Conservation (phyloP, 108 stramenopile genomes). For the Skeletonema tropicum region DNA sequence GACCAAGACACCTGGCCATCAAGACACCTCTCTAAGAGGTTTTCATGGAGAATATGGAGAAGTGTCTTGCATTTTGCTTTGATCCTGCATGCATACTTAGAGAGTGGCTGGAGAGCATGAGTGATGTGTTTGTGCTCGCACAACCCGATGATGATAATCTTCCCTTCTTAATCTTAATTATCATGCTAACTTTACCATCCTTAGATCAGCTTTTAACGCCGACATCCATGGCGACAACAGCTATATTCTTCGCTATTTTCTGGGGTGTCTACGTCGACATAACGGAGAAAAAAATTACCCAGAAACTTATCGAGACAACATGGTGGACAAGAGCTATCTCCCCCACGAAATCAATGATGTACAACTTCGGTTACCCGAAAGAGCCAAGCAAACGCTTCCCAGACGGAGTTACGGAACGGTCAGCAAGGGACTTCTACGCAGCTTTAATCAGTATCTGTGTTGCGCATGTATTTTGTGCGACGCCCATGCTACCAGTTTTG, state of each 20-base stretch:
- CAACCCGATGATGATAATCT: too few species aligned
- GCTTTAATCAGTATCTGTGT: neutral
- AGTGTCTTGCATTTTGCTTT: too few species aligned
- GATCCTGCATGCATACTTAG: too few species aligned
- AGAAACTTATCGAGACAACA: neutral
- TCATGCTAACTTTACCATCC: too few species aligned
- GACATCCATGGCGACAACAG: neutral
- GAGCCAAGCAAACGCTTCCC: neutral
- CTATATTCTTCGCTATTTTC: neutral
- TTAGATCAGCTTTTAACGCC: too few species aligned
- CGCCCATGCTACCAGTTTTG: conserved; percentile 13
- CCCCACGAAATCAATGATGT: conserved; percentile 7
- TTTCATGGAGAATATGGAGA: too few species aligned
- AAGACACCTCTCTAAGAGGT: too few species aligned
- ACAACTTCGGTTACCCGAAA: conserved; percentile 5
- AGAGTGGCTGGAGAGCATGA: too few species aligned
- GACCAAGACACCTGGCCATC: too few species aligned
- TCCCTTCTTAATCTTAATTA: too few species aligned
- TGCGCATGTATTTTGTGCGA: neutral
- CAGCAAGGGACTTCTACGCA: conserved; percentile 1
- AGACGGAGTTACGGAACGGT: neutral
- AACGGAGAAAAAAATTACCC: neutral
- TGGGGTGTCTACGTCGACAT: neutral
- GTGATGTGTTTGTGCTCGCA: too few species aligned
- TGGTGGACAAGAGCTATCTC: neutral